These are phyloP conservation scores for Lasiosphaeria hispida DNA, from an alignment of 495 filamentous ascomycete genomes.

Conservation along the genomic window DNA sequence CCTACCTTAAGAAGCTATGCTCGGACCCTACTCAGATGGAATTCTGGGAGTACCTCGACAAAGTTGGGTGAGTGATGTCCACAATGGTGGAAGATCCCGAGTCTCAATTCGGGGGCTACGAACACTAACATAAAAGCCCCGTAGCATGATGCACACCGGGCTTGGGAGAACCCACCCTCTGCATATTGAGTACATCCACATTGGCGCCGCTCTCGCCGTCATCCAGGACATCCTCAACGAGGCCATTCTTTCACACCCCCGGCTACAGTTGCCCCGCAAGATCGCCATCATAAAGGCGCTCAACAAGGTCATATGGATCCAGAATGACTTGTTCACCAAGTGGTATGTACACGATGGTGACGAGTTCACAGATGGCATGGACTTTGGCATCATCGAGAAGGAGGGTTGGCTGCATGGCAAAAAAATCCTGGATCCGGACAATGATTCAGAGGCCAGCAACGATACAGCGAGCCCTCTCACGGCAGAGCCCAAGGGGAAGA, in stretches of 20 bases:
- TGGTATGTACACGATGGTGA: constrained; percentile 72
- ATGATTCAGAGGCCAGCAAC: constrained; percentile 14
- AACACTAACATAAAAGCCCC: background rate
- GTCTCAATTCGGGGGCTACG: background rate
- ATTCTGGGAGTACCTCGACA: constrained; percentile 77
- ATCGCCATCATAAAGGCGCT: constrained; percentile 64
- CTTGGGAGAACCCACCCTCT: constrained; percentile 61
- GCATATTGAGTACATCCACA: constrained; percentile 75
- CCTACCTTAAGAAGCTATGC: constrained; percentile 67
- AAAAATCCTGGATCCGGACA: constrained; percentile 35
- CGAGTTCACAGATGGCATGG: constrained; percentile 61
- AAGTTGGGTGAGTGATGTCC: constrained; percentile 56
- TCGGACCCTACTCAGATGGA: constrained; percentile 69
- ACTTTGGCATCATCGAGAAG: constrained; percentile 53
- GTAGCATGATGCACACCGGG: constrained; percentile 68
- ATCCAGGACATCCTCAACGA: constrained; percentile 74
- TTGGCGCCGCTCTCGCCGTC: constrained; percentile 63
- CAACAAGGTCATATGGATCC: constrained; percentile 64
- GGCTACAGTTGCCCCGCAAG: constrained; percentile 60
- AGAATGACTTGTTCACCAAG: constrained; percentile 76
- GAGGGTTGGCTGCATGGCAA: constrained; percentile 59
- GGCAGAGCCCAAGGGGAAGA: background rate
- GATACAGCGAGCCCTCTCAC: constrained; percentile 6
- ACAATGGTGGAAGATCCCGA: background rate
- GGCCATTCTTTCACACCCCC: constrained; percentile 68